Base-by-base conservation (phyloP, 208 protist genomes). In the Phytomonas sp. region DNA sequence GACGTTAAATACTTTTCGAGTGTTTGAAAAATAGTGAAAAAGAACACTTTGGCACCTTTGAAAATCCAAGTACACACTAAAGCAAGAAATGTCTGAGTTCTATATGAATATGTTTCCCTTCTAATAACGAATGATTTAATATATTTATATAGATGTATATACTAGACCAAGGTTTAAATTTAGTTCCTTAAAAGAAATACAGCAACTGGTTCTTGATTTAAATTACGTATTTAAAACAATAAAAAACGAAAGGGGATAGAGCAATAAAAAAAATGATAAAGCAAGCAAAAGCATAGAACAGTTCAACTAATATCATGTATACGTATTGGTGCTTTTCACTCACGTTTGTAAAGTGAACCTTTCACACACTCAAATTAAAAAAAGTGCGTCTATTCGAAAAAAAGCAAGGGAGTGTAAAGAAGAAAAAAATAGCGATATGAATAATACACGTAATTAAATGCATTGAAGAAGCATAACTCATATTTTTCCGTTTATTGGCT, bases 221-320 rank as follows among this genome's bases (percentile, higher is more conserved):
- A 65, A 64, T 66, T 56, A 63, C 60, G 8, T 29, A 67, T n/a
- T n/a, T 31, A 70, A 64, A 36, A 8, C 8, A 42, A 59, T 2
- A 70, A 68, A 66, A 70, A 70, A 70, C 52, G 60, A 61, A 45
- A 59, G 3, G 40, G 0, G 29, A 72, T 34, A 32, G 32, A 59
- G 62, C 4, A 45, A 11, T 60, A 10, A 3, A 31, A 71, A 45
- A 33, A 71, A 69, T 40, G 34, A 62, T n/a, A 52, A 59, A 31
- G 23, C 33, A 63, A 49, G 7, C 10, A 70, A 70, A 37, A 45
- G 49, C 5, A 69, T 0, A 23, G 31, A 66, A 69, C 31, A 23
- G 6, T 6, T 30, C 31, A 71, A 66, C 29, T 8, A 23, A 5
- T 19, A 56, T 26, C 8, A 56, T 6, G 45, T 5, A 56, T 11